Evolutionary conservation across 1,284 basidiomycete species (phyloP).

Genomic region (Sporisorium graminicola): DNA sequence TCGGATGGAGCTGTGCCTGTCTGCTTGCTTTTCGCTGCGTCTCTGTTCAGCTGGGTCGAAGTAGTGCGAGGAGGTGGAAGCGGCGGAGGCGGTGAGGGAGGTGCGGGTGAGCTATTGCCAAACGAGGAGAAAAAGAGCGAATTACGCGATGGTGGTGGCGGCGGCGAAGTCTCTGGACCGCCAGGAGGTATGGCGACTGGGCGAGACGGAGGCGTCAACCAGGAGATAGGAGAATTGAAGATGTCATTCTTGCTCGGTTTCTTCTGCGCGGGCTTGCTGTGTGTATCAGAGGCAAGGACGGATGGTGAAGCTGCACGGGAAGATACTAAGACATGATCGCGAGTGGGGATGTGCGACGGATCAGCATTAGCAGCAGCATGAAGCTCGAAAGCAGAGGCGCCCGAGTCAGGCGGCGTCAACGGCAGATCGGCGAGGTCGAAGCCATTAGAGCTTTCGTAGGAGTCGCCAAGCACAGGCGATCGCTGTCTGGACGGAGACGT

Average conservation of each 20-base stretch:
- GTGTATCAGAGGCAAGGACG: background rate
- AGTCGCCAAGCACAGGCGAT: constrained; percentile 12
- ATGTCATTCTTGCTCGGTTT: constrained; percentile 56
- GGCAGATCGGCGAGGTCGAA: constrained; percentile 34
- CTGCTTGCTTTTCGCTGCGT: background rate
- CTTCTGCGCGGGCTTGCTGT: constrained; percentile 10
- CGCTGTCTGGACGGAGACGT: constrained; percentile 14
- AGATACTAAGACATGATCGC: background rate
- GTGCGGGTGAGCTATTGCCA: constrained; percentile 19
- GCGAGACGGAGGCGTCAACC: constrained; percentile 48
- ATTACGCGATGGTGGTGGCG: constrained; percentile 35
- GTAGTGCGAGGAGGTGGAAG: constrained; percentile 3
- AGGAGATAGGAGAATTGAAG: constrained; percentile 45
- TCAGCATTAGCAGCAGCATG: background rate
- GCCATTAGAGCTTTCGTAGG: constrained; percentile 24
- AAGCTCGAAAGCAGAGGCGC: constrained; percentile 29
- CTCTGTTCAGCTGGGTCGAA: background rate
- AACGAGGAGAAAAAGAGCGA: constrained; percentile 44
- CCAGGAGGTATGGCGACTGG: constrained; percentile 3
- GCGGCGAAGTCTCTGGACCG: background rate
- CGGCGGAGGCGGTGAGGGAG: constrained; percentile 29
- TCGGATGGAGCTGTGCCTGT: background rate
- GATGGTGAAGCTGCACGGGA: constrained; percentile 3
- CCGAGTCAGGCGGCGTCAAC: constrained; percentile 43
- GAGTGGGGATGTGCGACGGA: background rate